Evolutionary conservation across 1,284 basidiomycete species (phyloP).

Genomic region (Trametes sp.): DNA sequence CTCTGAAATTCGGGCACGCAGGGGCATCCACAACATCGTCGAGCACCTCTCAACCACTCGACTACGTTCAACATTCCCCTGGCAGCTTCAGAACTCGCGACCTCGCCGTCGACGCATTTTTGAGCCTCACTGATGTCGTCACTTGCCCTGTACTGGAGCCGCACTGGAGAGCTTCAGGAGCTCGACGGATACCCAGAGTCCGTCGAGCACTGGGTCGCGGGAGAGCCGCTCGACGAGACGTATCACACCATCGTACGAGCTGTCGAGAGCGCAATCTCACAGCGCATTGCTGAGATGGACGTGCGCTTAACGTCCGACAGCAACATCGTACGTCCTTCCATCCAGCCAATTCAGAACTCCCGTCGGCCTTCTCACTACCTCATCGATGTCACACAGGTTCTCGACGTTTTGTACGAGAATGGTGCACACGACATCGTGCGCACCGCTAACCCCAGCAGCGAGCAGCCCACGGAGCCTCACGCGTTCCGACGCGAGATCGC

Average conservation of each 20-base stretch:
- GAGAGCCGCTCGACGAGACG: background rate
- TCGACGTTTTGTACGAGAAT: conserved; percentile 7
- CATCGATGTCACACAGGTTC: background rate
- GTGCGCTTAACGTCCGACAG: background rate
- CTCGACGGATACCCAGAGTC: conserved; percentile 1
- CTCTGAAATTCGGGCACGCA: too few species aligned
- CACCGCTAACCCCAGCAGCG: background rate
- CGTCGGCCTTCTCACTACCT: too few species aligned
- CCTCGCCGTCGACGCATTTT: too few species aligned
- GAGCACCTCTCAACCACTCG: too few species aligned
- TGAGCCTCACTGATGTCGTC: too few species aligned
- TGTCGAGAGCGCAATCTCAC: background rate
- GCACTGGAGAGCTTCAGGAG: too few species aligned
- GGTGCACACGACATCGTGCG: conserved; percentile 7
- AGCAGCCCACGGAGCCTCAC: too few species aligned
- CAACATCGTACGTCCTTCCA: background rate
- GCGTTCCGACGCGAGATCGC: conserved; percentile 4
- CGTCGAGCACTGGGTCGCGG: background rate
- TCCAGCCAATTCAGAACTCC: background rate
- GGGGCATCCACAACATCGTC: too few species aligned
- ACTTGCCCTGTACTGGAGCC: too few species aligned
- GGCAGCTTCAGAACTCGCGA: too few species aligned
- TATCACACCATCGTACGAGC: background rate
- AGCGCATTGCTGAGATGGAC: background rate
- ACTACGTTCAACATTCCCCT: too few species aligned